Evolutionary conservation across 805 yeast species (phyloP).

Genomic region (Yamadazyma scolyti): DNA sequence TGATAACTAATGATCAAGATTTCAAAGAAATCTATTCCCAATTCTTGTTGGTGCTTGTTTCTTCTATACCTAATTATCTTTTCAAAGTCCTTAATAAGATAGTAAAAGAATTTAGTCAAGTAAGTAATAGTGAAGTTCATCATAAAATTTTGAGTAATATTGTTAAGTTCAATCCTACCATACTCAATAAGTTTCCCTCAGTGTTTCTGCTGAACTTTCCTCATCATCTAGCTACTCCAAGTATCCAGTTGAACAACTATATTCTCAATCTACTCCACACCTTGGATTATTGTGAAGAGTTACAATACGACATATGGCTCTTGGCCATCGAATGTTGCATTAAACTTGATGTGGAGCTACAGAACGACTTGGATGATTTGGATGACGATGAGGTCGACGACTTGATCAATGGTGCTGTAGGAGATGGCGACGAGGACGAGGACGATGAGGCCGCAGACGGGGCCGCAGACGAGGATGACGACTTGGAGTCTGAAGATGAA

Average conservation of each 20-base stretch:
- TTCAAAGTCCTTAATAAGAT: constrained; percentile 70
- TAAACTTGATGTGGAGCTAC: constrained; percentile 87
- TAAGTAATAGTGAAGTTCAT: constrained; percentile 17
- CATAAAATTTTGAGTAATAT: constrained; percentile 67
- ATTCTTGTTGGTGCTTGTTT: constrained; percentile 73
- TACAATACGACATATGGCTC: constrained; percentile 75
- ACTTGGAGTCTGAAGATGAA: constrained; percentile 20
- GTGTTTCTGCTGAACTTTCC: constrained; percentile 67
- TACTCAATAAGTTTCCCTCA: constrained; percentile 60
- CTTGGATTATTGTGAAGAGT: constrained; percentile 69
- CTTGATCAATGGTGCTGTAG: constrained; percentile 42
- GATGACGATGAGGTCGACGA: constrained; percentile 67
- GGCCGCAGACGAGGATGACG: constrained; percentile 20
- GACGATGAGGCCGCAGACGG: constrained; percentile 23
- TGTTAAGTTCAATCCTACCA: constrained; percentile 75
- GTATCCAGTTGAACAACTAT: constrained; percentile 55
- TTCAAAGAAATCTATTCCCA: constrained; percentile 46
- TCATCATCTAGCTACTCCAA: constrained; percentile 61
- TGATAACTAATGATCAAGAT: constrained; percentile 15
- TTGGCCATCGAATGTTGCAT: constrained; percentile 75
- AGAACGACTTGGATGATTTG: constrained; percentile 79
- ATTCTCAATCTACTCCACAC: constrained; percentile 59
- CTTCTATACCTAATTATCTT: constrained; percentile 89
- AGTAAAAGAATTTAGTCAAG: constrained; percentile 53
- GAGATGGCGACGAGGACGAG: constrained; percentile 39